Evolutionary conservation across 2,329 filamentous ascomycete genomes (phyloP).

Genomic region (Tolypocladium amazonense): DNA sequence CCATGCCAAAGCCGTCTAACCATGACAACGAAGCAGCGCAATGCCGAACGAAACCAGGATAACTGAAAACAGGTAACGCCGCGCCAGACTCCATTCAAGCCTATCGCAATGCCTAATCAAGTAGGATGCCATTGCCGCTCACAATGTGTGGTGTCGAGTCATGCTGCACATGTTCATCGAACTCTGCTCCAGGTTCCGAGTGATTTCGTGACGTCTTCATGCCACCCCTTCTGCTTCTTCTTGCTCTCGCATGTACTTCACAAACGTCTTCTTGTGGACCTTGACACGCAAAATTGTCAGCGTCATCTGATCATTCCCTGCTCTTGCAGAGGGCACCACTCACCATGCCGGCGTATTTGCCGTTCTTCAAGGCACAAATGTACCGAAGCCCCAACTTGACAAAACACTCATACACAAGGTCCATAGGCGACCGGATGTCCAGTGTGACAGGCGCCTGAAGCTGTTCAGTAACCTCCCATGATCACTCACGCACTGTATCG

Average conservation of each 20-base stretch:
- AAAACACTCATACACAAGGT: constrained; percentile 93
- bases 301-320: not conserved
- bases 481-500: not conserved
- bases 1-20: not conserved
- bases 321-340: constrained; percentile 18
- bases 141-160: not conserved
- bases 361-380: constrained; percentile 78
- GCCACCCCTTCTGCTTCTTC: constrained; percentile 37
- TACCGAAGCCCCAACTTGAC: constrained; percentile 88
- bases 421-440: constrained; percentile 83
- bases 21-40: not conserved
- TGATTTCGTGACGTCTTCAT: not conserved
- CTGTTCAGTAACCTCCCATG: constrained; percentile 5
- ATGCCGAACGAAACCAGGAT: not conserved
- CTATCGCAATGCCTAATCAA: not conserved
- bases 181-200: not conserved
- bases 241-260: constrained; percentile 81
- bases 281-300: constrained; percentile 19
- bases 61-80: not conserved
- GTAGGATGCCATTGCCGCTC: not conserved
- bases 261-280: constrained; percentile 94
- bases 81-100: not conserved
- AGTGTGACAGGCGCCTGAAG: constrained; percentile 70
- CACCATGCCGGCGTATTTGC: constrained; percentile 81
- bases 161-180: not conserved